These are phyloP conservation scores for Pleurozium schreberi DNA, from an alignment of 225 moss, liverwort and hornwort genomes.

Conservation along the genomic window DNA sequence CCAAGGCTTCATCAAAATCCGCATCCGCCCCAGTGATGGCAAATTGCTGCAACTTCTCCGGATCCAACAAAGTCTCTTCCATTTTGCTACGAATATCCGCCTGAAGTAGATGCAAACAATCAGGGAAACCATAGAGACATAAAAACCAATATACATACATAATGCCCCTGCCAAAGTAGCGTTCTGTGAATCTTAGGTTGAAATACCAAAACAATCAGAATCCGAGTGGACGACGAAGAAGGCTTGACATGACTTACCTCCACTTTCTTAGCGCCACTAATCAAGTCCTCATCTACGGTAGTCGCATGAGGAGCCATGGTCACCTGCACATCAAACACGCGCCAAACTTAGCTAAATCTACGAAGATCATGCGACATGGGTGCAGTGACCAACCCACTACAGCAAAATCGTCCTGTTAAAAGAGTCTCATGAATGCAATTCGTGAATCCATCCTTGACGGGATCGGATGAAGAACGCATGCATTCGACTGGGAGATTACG, in stretches of 20 bases:
- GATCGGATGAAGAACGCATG: neutral
- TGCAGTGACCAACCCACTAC: neutral
- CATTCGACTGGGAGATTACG: neutral
- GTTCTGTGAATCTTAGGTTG: neutral
- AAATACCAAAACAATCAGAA: neutral
- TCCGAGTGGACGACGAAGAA: neutral
- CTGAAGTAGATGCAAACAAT: constrained; percentile 3
- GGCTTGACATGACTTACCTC: constrained; percentile 20
- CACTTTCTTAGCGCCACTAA: constrained; percentile 55
- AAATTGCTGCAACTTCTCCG: constrained; percentile 74
- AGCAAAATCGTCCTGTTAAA: neutral
- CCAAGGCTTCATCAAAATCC: constrained; percentile 85
- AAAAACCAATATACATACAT: neutral
- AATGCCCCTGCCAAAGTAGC: neutral
- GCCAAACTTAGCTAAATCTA: neutral
- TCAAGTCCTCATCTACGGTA: constrained; percentile 80
- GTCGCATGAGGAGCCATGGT: constrained; percentile 51
- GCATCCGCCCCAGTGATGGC: constrained; percentile 73
- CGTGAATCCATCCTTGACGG: neutral
- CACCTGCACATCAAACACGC: constrained; percentile 30
- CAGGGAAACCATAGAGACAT: neutral
- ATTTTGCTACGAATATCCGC: constrained; percentile 54
- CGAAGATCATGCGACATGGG: neutral
- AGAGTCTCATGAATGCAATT: no score
- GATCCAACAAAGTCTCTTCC: constrained; percentile 53